These are phyloP conservation scores for Talaromyces borbonicus DNA, from an alignment of 495 filamentous ascomycete species.

Conservation along the genomic window DNA sequence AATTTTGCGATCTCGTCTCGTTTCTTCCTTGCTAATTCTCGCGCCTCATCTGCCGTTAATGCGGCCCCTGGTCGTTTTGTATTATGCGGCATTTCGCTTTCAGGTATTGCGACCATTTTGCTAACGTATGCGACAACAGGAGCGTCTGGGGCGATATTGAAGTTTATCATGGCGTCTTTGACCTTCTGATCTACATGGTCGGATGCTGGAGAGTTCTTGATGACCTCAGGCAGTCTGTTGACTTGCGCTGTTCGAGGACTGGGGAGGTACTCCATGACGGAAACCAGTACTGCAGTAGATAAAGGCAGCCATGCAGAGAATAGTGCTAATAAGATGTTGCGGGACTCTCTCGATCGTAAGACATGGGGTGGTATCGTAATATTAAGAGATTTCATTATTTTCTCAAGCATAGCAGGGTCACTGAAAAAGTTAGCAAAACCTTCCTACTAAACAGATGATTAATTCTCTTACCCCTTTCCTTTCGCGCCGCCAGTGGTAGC, in stretches of 20 bases:
- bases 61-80: conserved; percentile 49
- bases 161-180: conserved; percentile 70
- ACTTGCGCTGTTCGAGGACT: conserved; percentile 78
- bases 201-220: conserved; percentile 73
- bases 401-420: conserved; percentile 74
- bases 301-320: conserved; percentile 88
- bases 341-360: conserved; percentile 73
- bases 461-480: conserved; percentile 75
- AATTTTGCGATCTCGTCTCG: conserved; percentile 74
- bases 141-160: conserved; percentile 54
- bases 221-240: conserved; percentile 64
- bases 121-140: conserved; percentile 93
- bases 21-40: conserved; percentile 80
- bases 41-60: conserved; percentile 80
- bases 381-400: conserved; percentile 86
- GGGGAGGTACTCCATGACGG: conserved; percentile 85
- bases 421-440: conserved; percentile 37
- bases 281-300: conserved; percentile 85
- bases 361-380: conserved; percentile 76
- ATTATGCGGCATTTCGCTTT: conserved; percentile 80
- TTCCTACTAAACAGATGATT: too few relatives aligned
- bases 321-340: conserved; percentile 71
- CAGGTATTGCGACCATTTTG: conserved; percentile 94
- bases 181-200: conserved; percentile 55
- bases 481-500: conserved; percentile 75